These are phyloP conservation scores for Candida vartiovaarae DNA, from an alignment of 805 yeast genomes.

Conservation along the genomic window DNA sequence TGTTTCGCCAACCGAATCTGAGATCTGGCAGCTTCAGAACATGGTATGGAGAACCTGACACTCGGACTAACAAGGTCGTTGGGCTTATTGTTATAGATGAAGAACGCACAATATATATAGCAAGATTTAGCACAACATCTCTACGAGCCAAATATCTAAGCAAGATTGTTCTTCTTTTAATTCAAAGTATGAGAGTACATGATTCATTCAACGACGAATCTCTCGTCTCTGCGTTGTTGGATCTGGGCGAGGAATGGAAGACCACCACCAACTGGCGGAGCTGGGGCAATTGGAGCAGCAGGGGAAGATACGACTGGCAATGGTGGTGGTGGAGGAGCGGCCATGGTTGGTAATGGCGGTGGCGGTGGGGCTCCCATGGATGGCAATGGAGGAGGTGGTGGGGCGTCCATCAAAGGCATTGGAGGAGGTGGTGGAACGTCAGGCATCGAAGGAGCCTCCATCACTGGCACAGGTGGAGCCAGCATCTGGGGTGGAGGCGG, in stretches of 20 bases:
- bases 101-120: no score
- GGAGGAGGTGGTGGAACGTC: constrained; percentile 25
- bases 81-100: no score
- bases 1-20: no score
- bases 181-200: no score
- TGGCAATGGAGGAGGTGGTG: constrained; percentile 8
- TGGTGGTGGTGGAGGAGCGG: constrained; percentile 20
- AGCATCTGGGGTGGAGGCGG: constrained; percentile 20
- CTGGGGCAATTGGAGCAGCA: constrained; percentile 11
- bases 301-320: constrained; percentile 6
- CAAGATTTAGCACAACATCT: no score
- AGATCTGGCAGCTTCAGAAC: no score
- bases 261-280: constrained; percentile 27
- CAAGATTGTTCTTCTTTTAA: no score
- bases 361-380: constrained; percentile 15
- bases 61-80: no score
- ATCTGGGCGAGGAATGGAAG: constrained; percentile 46
- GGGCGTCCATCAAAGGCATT: constrained; percentile 15
- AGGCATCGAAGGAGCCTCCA: constrained; percentile 27
- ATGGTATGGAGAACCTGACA: no score
- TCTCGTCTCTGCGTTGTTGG: constrained; percentile 40
- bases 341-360: constrained; percentile 18
- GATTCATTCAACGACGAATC: constrained; percentile 35
- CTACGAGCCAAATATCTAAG: no score
- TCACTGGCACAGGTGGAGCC: constrained; percentile 29